Conservation (phyloP, 78 protist genomes). For the slime mould (Dictyostelium discoideum) region DNA sequence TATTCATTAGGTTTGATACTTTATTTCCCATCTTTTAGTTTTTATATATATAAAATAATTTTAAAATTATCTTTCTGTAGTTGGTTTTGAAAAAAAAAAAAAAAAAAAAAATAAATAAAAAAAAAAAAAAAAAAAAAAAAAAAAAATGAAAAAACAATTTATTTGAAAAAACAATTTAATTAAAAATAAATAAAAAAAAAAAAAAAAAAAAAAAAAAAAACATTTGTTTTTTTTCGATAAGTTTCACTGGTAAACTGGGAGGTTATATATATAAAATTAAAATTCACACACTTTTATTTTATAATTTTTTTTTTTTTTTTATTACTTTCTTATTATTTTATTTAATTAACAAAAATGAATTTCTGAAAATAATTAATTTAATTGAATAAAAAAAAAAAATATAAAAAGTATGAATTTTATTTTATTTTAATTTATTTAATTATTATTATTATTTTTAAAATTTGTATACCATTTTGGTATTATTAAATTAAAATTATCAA, state of each 20-base stretch:
- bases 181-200: neutral
- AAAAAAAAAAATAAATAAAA: neutral
- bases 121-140: neutral
- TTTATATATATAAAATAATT: neutral
- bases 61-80: neutral
- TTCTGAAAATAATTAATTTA: too few species aligned
- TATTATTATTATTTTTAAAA: conserved; percentile 1
- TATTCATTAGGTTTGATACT: conserved; percentile 54
- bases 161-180: neutral
- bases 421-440: neutral
- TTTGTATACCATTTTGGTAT: conserved; percentile 11
- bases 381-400: too few species aligned
- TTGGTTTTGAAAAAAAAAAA: neutral
- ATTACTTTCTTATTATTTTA: too few species aligned
- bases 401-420: too few species aligned
- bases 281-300: neutral
- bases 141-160: neutral
- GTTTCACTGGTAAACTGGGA: neutral
- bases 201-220: neutral
- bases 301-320: neutral
- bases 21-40: conserved; percentile 59
- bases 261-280: neutral
- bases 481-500: neutral
- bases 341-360: too few species aligned
- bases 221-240: neutral